phyloP scores from a whole-genome alignment of 306 rosid species.

The Abrus pulchellus region DNA sequence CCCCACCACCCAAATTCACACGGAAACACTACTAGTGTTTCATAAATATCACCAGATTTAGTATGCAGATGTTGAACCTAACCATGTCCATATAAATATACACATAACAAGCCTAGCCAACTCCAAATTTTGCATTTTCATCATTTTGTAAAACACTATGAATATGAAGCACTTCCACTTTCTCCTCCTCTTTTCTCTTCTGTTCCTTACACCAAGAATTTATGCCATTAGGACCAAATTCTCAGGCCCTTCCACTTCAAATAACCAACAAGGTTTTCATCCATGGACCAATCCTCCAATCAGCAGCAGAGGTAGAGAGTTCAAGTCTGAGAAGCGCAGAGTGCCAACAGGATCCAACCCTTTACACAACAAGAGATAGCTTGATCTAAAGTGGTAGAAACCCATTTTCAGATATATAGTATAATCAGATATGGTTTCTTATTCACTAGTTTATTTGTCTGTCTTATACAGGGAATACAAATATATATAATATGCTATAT shows the following conservation, averaged over 20 bases:
- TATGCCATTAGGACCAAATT: conserved; percentile 52
- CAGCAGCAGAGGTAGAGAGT: conserved; percentile 45
- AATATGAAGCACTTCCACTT: conserved; percentile 63
- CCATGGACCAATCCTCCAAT: conserved; percentile 52
- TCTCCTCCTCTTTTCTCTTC: conserved; percentile 49
- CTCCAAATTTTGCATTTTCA: conserved; percentile 46
- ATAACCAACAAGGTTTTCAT: conserved; percentile 48
- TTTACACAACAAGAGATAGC: conserved; percentile 87
- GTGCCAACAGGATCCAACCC: conserved; percentile 98
- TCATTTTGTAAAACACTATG: not conserved
- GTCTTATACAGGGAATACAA: conserved; percentile 43
- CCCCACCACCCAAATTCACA: conserved; percentile 37
- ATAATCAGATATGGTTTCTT: conserved; percentile 25
- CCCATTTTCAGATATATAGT: conserved; percentile 38
- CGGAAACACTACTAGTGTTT: conserved; percentile 27
- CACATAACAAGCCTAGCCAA: conserved; percentile 27
- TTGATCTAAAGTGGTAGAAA: conserved; percentile 40
- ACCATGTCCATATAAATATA: conserved; percentile 54
- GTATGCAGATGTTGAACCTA: conserved; percentile 46
- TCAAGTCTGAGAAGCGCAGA: conserved; percentile 69
- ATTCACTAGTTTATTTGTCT: conserved; percentile 40
- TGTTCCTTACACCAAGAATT: conserved; percentile 58
- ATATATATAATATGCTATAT: conserved; percentile 19
- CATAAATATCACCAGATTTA: conserved; percentile 54
- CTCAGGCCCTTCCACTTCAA: conserved; percentile 57